A percentile compares a stretch with the other conserved stretches of the same genome.
Evolutionary conservation across 306 rosid genomes (phyloP).

Genomic region (Citrullus amarus): DNA sequence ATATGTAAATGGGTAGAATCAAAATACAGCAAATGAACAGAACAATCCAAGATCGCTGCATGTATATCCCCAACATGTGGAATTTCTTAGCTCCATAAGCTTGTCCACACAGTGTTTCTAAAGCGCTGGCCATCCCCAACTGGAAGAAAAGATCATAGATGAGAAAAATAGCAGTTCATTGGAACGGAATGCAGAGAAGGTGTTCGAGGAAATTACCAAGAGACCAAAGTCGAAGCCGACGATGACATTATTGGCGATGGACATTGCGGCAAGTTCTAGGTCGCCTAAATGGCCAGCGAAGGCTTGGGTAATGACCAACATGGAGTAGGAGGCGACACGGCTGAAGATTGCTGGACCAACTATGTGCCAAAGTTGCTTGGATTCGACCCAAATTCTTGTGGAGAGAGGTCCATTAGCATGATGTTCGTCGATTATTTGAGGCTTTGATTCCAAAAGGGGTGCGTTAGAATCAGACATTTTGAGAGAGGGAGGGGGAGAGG

Average conservation of each 20-base stretch:
- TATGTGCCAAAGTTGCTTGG: slow-evolving; percentile 69
- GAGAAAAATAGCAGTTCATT: background rate
- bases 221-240: slow-evolving; percentile 60
- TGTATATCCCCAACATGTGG: slow-evolving; percentile 67
- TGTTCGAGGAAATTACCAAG: slow-evolving; percentile 26
- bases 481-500: background rate
- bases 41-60: slow-evolving; percentile 86
- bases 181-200: background rate
- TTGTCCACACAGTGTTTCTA: slow-evolving; percentile 79
- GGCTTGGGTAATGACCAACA: slow-evolving; percentile 59
- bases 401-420: background rate
- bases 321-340: slow-evolving; percentile 37
- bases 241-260: slow-evolving; percentile 46
- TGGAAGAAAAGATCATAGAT: background rate
- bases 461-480: slow-evolving; percentile 18
- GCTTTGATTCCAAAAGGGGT: slow-evolving; percentile 19
- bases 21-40: slow-evolving; percentile 39
- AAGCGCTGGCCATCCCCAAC: slow-evolving; percentile 86
- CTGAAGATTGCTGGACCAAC: slow-evolving; percentile 63
- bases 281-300: slow-evolving; percentile 75
- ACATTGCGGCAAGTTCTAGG: slow-evolving; percentile 56
- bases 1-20: slow-evolving; percentile 41
- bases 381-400: slow-evolving; percentile 35
- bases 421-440: background rate
- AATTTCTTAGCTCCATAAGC: slow-evolving; percentile 73